phyloP scores from a whole-genome alignment of 345 rosid species.

The Kernera saxatilis region DNA sequence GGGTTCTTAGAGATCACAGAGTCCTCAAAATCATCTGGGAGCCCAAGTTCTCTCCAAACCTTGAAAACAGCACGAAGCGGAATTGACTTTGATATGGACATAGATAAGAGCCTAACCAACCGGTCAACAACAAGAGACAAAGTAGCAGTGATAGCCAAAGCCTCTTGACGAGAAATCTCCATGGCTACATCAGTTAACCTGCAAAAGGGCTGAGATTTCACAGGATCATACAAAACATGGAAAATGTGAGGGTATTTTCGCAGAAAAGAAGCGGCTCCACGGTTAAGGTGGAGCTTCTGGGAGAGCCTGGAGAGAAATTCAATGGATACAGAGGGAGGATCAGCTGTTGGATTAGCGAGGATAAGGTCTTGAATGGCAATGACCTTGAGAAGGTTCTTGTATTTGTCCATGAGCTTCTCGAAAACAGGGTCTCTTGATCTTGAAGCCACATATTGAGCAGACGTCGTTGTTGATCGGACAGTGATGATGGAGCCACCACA shows the following conservation, averaged over 20 bases:
- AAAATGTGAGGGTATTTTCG: slow-evolving; percentile 75
- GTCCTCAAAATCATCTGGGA: slow-evolving; percentile 92
- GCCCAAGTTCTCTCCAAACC: slow-evolving; percentile 92
- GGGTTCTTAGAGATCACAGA: slow-evolving; percentile 58
- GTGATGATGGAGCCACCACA: slow-evolving; percentile 10
- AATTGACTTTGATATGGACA: slow-evolving; percentile 60
- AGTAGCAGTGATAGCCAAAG: slow-evolving; percentile 42
- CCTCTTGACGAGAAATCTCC: slow-evolving; percentile 51
- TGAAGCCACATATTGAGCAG: slow-evolving; percentile 67
- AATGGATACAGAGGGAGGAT: slow-evolving; percentile 59
- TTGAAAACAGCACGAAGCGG: slow-evolving; percentile 85
- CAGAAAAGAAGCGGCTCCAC: slow-evolving; percentile 73
- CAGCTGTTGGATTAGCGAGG: slow-evolving; percentile 50
- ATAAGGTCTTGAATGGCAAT: slow-evolving; percentile 72
- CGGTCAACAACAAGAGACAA: slow-evolving; percentile 52
- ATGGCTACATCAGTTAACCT: slow-evolving; percentile 53
- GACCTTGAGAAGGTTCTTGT: slow-evolving; percentile 76
- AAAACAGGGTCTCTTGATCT: slow-evolving; percentile 75
- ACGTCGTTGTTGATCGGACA: slow-evolving; percentile 55
- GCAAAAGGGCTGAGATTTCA: slow-evolving; percentile 52
- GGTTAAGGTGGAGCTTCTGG: slow-evolving; percentile 77
- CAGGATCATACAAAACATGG: slow-evolving; percentile 55
- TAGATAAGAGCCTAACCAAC: slow-evolving; percentile 54
- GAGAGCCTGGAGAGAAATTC: slow-evolving; percentile 80
- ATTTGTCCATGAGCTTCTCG: slow-evolving; percentile 82